Base-by-base conservation (phyloP, 2,329 filamentous ascomycete species). In the Chaetomiaceae sp. region DNA sequence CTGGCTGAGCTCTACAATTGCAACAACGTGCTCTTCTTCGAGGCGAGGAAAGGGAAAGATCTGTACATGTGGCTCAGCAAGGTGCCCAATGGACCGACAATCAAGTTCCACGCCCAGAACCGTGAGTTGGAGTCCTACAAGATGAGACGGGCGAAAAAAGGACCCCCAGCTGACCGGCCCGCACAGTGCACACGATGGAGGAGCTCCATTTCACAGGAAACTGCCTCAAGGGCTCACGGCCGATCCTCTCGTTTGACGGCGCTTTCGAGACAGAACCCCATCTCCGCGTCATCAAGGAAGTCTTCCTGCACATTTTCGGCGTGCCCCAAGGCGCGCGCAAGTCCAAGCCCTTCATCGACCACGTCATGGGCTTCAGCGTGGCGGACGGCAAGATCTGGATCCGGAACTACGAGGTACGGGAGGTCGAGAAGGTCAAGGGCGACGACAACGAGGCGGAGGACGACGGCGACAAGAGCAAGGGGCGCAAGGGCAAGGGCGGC, bases 161-260 rank as follows among this genome's bases (percentile, higher is more conserved):
- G 38, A 21, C 5, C 20, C 6, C n/a, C 23, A 12, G 40, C 46
- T 53, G 39, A 64, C 62, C 56, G 20, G 21, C 5, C 13, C 20
- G 5, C 44, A 14, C n/a, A 87, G 79, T 96, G 65, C 91, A 96
- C 72, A 96, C 92, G 9, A 96, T 95, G 89, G 89, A 92, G 65
- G 93, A 99, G 69, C 77, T 99, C 31, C 89, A 96, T 65, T 97
- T 99, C 68, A 91, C 90, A 14, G 93, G 93, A 48, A 99, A 99
- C 75, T 96, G 91, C 67, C 75, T 97, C 55, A 96, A 96, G 72
- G 93, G 93, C 53, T 93, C 89, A 23, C 78, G 93, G 31, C 92
- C 93, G 1, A 76, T 99, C 34, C 82, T 99, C 50, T 93, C 89
- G 31, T 99, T 99, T 68, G 93, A 97, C 67, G 80, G 82, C 47